These are phyloP conservation scores for Sporothrix curviconia DNA, from an alignment of 2,329 filamentous ascomycete genomes.

Conservation along the genomic window DNA sequence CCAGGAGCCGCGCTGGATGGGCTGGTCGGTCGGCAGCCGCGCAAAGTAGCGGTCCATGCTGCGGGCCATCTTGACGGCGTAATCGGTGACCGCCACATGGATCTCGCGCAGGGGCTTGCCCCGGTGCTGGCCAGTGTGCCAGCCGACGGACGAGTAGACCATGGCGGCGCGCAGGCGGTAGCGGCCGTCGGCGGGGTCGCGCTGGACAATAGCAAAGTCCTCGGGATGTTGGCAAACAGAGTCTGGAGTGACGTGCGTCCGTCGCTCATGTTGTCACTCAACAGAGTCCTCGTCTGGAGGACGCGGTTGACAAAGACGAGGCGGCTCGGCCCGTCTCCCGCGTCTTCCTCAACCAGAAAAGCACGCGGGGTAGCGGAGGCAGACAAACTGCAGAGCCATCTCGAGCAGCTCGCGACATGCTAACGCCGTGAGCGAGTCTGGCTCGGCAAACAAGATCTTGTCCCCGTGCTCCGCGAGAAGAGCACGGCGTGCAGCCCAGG, in stretches of 20 bases:
- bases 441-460: constrained; percentile 59
- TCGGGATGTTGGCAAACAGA: constrained; percentile 75
- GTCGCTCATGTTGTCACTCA: constrained; percentile 35
- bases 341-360: too few species aligned
- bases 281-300: constrained; percentile 53
- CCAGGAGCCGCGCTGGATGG: constrained; percentile 82
- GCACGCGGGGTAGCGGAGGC: constrained; percentile 66
- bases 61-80: constrained; percentile 80
- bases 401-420: constrained; percentile 85
- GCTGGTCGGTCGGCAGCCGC: constrained; percentile 56
- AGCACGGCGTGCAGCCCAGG: constrained; percentile 60
- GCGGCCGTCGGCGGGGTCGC: constrained; percentile 62
- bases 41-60: constrained; percentile 85
- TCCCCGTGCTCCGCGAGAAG: constrained; percentile 59
- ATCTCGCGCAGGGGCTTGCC: constrained; percentile 64
- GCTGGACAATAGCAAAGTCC: constrained; percentile 72
- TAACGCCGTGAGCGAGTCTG: constrained; percentile 59
- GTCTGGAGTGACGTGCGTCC: constrained; percentile 61
- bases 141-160: constrained; percentile 73
- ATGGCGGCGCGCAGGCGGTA: constrained; percentile 71
- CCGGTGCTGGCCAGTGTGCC: constrained; percentile 70
- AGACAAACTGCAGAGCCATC: constrained; percentile 75
- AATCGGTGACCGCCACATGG: constrained; percentile 70
- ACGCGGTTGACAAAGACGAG: constrained; percentile 63
- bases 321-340: constrained; percentile 40